A percentile compares a stretch with the other conserved stretches of the same genome.
Conservation (phyloP, 768 basidiomycete species). For the Pholiota conissans region DNA sequence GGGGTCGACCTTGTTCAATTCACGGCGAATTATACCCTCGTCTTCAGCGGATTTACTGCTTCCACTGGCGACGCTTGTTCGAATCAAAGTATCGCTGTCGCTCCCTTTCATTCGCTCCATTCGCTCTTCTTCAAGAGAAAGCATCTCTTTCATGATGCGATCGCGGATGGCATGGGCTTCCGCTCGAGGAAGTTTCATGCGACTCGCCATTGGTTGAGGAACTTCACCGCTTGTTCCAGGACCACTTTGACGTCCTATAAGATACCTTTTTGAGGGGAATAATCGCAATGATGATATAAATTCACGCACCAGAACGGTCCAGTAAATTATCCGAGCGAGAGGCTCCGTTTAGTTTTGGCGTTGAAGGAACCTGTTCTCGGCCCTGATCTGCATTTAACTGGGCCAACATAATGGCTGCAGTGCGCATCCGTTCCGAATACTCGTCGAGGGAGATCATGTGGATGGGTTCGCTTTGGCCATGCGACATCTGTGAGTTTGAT, state of each 20-base stretch:
- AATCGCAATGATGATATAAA: not conserved
- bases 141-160: constrained; percentile 98
- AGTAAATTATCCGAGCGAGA: constrained; percentile 17
- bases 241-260: constrained; percentile 13
- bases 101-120: constrained; percentile 88
- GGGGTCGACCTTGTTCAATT: constrained; percentile 93
- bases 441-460: constrained; percentile 82
- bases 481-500: constrained; percentile 6
- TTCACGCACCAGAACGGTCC: constrained; percentile 19
- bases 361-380: constrained; percentile 40
- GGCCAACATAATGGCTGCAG: constrained; percentile 97
- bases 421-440: constrained; percentile 98
- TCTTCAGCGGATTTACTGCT: constrained; percentile 79
- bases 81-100: constrained; percentile 68
- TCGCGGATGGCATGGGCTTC: constrained; percentile 92
- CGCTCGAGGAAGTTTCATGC: constrained; percentile 74
- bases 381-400: constrained; percentile 86
- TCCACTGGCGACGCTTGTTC: constrained; percentile 50
- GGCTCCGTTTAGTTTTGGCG: constrained; percentile 20
- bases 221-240: constrained; percentile 17
- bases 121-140: constrained; percentile 92
- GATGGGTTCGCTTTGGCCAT: constrained; percentile 18
- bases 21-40: constrained; percentile 89
- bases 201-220: constrained; percentile 34
- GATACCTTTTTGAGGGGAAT: not conserved